Evolutionary conservation across 192 early-diverging fungal genomes (phyloP).

Genomic region (Dispira parvispora): DNA sequence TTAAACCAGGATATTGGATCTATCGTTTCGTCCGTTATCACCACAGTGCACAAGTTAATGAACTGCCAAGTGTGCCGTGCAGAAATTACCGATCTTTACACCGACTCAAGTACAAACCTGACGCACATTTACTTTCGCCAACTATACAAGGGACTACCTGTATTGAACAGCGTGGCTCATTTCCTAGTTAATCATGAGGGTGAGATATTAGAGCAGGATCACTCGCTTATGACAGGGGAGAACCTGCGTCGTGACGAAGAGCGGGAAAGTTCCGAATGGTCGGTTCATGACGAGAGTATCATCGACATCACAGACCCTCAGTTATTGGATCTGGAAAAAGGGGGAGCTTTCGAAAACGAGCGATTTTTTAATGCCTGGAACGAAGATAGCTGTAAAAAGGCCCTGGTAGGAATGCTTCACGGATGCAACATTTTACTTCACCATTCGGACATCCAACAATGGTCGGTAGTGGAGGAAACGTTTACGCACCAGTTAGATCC

Average conservation of each 20-base stretch:
- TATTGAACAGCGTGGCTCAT: not conserved
- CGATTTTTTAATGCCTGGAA: not conserved
- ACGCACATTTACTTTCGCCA: not conserved
- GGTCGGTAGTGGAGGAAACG: not conserved
- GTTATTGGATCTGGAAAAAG: not conserved
- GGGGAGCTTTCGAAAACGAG: not conserved
- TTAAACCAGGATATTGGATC: too few species aligned
- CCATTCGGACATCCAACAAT: not conserved
- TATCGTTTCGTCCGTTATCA: not conserved
- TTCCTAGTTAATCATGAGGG: not conserved
- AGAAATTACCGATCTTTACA: not conserved
- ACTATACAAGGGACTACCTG: not conserved
- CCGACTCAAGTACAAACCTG: not conserved
- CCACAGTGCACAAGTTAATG: not conserved
- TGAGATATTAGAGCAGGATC: not conserved
- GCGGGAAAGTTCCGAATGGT: not conserved
- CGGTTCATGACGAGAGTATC: not conserved
- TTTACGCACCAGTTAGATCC: not conserved
- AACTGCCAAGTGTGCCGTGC: not conserved
- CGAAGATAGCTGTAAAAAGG: slow-evolving; percentile 3
- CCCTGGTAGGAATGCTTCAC: slow-evolving; percentile 4
- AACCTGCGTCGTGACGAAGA: not conserved
- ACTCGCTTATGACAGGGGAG: not conserved
- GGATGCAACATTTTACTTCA: not conserved
- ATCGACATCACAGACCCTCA: not conserved